Evolutionary conservation across 2,329 filamentous ascomycete species (phyloP).

Genomic region (Fusarium pseudonygamai): DNA sequence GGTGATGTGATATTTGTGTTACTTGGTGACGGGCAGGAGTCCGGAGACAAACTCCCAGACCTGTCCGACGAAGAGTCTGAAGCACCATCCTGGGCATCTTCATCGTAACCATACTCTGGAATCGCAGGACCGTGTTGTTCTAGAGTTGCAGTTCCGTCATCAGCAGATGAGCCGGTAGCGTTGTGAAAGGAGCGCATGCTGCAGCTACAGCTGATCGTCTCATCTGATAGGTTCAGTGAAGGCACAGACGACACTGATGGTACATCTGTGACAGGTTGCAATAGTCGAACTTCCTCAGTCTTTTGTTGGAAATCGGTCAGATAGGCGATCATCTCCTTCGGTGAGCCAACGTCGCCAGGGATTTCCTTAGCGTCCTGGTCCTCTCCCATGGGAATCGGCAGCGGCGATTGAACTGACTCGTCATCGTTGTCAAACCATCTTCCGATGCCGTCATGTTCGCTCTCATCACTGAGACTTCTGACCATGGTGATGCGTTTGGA

Average conservation of each 20-base stretch:
- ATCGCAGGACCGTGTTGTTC: too few species aligned
- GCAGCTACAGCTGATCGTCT: neutral
- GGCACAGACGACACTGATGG: neutral
- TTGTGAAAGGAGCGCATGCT: neutral
- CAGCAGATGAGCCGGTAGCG: neutral
- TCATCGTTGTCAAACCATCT: neutral
- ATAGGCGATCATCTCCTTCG: neutral
- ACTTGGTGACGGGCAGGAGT: neutral
- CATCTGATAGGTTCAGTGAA: neutral
- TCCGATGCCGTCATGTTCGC: neutral
- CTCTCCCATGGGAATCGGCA: neutral
- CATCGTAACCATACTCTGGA: accelerated
- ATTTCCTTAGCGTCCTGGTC: neutral
- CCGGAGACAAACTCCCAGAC: neutral
- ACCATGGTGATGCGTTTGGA: neutral
- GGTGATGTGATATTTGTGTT: neutral
- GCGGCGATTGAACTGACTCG: neutral
- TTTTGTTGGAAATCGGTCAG: neutral
- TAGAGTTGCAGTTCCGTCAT: neutral
- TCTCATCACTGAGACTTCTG: neutral
- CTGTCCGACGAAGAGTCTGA: neutral
- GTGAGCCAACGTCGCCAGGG: neutral
- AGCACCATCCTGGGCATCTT: neutral
- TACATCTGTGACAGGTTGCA: neutral
- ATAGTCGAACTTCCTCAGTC: neutral